Conservation (phyloP, 2,329 filamentous ascomycete species). For the Teratosphaeria destructans region DNA sequence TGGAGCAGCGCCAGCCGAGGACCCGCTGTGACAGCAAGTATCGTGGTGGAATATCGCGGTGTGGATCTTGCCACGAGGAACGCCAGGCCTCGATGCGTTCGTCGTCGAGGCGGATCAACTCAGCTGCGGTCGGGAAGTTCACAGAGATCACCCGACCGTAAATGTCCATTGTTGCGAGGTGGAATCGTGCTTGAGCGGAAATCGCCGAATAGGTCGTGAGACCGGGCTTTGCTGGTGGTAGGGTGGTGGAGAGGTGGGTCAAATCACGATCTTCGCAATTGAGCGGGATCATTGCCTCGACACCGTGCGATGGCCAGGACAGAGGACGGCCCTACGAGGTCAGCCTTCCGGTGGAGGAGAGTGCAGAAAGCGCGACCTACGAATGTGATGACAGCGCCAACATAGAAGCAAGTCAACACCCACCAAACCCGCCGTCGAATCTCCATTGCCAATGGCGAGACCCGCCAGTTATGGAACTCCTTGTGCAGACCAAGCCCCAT, state of each 20-base stretch:
- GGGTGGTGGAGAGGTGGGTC: conserved; percentile 20
- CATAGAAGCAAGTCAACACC: conserved; percentile 36
- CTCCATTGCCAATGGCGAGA: conserved; percentile 29
- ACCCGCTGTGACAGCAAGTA: conserved; percentile 29
- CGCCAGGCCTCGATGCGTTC: conserved; percentile 31
- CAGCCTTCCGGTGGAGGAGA: neutral
- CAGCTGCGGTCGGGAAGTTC: conserved; percentile 31
- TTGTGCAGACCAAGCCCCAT: conserved; percentile 42
- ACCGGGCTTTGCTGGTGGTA: conserved; percentile 8
- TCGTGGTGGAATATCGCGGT: conserved; percentile 24
- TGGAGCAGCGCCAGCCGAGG: conserved; percentile 35
- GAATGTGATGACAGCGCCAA: conserved; percentile 42
- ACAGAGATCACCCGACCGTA: conserved; percentile 38
- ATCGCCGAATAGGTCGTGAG: conserved; percentile 37
- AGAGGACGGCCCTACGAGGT: conserved; percentile 24
- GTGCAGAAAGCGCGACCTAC: conserved; percentile 23
- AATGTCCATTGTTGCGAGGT: conserved; percentile 35
- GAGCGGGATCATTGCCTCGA: conserved; percentile 33
- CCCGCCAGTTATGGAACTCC: conserved; percentile 39
- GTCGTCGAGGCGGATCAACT: conserved; percentile 34
- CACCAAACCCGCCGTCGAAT: conserved; percentile 28
- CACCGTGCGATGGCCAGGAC: conserved; percentile 34
- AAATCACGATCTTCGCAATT: conserved; percentile 38
- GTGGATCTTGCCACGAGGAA: conserved; percentile 26
- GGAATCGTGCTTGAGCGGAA: conserved; percentile 35